These are phyloP conservation scores for Scheffersomyces lignicola DNA, from an alignment of 1,139 yeast species.

Conservation along the genomic window DNA sequence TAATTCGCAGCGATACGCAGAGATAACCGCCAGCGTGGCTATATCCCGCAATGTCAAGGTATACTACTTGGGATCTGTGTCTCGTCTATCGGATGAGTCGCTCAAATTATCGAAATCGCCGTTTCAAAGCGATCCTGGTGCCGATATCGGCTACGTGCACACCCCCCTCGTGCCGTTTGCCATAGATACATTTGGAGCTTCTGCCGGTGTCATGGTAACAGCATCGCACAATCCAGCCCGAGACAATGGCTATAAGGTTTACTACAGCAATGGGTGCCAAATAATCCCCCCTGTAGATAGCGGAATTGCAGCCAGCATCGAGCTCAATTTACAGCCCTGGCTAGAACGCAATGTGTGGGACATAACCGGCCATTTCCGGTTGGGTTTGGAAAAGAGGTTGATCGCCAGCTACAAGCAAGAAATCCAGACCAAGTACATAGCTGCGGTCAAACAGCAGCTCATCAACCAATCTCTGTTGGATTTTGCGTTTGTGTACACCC, in stretches of 20 bases:
- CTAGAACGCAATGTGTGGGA: slow-evolving; percentile 46
- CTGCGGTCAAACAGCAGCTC: slow-evolving; percentile 29
- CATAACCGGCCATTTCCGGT: slow-evolving; percentile 31
- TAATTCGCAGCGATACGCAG: slow-evolving; percentile 78
- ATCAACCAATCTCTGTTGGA: slow-evolving; percentile 18
- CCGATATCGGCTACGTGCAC: slow-evolving; percentile 50
- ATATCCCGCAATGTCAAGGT: slow-evolving; percentile 68
- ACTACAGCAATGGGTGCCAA: slow-evolving; percentile 92
- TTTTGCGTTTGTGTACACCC: slow-evolving; percentile 74
- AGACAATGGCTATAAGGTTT: slow-evolving; percentile 95
- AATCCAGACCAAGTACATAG: slow-evolving; percentile 36
- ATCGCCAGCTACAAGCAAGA: slow-evolving; percentile 29
- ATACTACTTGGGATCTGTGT: slow-evolving; percentile 52
- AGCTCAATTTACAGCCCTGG: slow-evolving; percentile 64
- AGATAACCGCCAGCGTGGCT: slow-evolving; percentile 75
- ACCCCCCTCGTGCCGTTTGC: slow-evolving; percentile 94
- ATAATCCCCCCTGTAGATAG: slow-evolving; percentile 89
- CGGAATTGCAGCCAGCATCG: slow-evolving; percentile 67
- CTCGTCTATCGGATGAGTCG: slow-evolving; percentile 32
- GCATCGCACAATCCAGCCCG: slow-evolving; percentile 94
- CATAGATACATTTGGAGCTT: slow-evolving; percentile 60
- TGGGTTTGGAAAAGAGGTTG: slow-evolving; percentile 20
- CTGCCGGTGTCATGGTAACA: slow-evolving; percentile 92
- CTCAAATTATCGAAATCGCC: slow-evolving; percentile 13
- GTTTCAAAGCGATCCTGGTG: slow-evolving; percentile 6